Base-by-base conservation (phyloP, 2,329 filamentous ascomycete species). In the Lecanicillium sp. region DNA sequence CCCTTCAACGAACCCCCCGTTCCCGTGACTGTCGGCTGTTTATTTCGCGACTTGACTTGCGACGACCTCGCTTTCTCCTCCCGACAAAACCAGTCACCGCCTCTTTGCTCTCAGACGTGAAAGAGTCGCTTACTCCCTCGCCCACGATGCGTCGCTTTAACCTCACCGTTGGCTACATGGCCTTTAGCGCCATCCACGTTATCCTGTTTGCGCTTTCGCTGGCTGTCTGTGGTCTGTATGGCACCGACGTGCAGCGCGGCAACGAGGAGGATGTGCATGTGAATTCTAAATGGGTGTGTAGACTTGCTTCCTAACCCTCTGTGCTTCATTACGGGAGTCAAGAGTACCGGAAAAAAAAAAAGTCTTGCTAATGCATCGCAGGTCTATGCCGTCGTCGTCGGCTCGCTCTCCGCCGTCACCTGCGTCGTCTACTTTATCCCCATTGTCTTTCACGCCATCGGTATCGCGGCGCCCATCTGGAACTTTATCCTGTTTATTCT, bases 161-260 rank as follows among this genome's bases (percentile, higher is more conserved):
- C 43, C 57, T 70, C 37, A 53, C 65, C 15, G 39, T 60, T 52
- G 64, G 66, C 57, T 76, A 74, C 46, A 49, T 80, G 49, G 53
- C 69, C 48, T 82, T 83, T 54, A 64, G 71, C 17, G 47, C 72
- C 46, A 62, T 88, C n/a, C 84, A 89, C 56, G 70, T 89, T 58
- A 62, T 81, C 44, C 85, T 90, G 54, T 81, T 95, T 53, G 72
- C 84, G 41, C 71, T 94, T 47, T 86, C 79, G 12, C 62, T 94
- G 41, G 74, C 83, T 2, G 83, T 92, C 39, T 80, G 82, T 47
- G 88, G 84, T 1, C 74, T 95, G 15, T 95, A 92, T 48, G 84
- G 79, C 27, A 62, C 71, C 17, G 84, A 90, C 54, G 63, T 92
- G 5, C 61, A 76, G 44, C 59, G 61, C 17, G 75, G 77, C 1